phyloP scores from a whole-genome alignment of 495 filamentous ascomycete genomes.

The Parathielavia appendiculata region DNA sequence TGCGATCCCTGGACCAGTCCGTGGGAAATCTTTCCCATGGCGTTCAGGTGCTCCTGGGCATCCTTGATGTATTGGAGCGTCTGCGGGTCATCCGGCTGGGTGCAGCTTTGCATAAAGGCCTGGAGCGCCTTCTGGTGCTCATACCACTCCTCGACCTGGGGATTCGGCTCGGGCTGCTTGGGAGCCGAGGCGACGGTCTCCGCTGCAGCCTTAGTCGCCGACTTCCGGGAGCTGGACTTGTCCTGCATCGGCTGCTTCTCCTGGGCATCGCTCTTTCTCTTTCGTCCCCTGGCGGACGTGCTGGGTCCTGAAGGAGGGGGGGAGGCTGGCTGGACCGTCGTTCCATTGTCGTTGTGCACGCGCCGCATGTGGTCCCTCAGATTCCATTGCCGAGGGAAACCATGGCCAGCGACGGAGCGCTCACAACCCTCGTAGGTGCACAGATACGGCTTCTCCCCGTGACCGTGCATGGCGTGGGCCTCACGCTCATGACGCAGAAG shows the following conservation, averaged over 20 bases:
- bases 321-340: constrained; percentile 34
- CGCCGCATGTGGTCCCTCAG: constrained; percentile 90
- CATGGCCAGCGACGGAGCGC: constrained; percentile 68
- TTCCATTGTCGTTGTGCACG: constrained; percentile 72
- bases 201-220: constrained; percentile 24
- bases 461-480: constrained; percentile 89
- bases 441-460: constrained; percentile 82
- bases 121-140: constrained; percentile 45
- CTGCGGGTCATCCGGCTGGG: constrained; percentile 43
- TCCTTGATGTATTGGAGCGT: constrained; percentile 42
- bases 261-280: constrained; percentile 45
- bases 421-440: constrained; percentile 83
- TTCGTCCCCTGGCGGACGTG: constrained; percentile 39
- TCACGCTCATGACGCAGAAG: constrained; percentile 92
- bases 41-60: constrained; percentile 40
- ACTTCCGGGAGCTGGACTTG: constrained; percentile 41
- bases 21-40: constrained; percentile 40
- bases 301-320: constrained; percentile 32
- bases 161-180: constrained; percentile 30
- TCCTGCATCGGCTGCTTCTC: constrained; percentile 33
- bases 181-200: constrained; percentile 28
- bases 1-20: constrained; percentile 23
- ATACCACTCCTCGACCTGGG: constrained; percentile 43
- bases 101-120: constrained; percentile 37
- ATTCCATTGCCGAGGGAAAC: constrained; percentile 92